Evolutionary conservation across 2,329 filamentous ascomycete genomes (phyloP), one percentile per base, ranked within the genome.

Genomic region (Penicillium psychrosexuale): DNA sequence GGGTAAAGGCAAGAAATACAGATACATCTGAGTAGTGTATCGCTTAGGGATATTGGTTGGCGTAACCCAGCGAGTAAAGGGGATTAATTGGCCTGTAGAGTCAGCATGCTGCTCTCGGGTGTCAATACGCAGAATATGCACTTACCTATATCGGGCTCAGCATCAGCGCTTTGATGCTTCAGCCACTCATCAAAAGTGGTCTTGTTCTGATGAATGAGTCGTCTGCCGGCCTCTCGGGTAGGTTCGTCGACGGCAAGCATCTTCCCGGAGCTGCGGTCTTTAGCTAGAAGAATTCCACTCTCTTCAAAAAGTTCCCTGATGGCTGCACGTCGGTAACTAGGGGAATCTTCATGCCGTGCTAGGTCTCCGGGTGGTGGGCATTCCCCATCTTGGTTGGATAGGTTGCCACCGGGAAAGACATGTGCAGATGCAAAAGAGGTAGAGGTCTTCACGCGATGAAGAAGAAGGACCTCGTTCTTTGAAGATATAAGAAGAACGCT

Each of bases 11-110:
- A 97, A 80, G 72, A 95, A 87, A 74, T 96, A 96, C 11, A 97
- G 72, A 74, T 97, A 99, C 93, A 97, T 97, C 70, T 97, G 92
- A 0, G 93, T 97, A 0, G 89, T 90, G 75, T 95, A 99, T 43
- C 94, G 83, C 64, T 87, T 90, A 0, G 85, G 82, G 1, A 87
- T 77, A 58, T 83, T 84, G 0, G 63, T 66, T 0, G 93, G 93
- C 2, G 94, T 97, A 53, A 97, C 81, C 94, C 94, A 97, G 51
- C 90, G 84, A 0, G 92, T 96, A 68, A 96, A 97, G 0, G 92
- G 91, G 8, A 90, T 77, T 3, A 97, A 76, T 36, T 80, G 78
- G 1, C 86, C 86, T 84, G 45, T 31, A 24, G 5, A 43, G 7
- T 40, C 22, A 53, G 44, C 39, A 8, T n/a, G 30, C 9, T 12